These are phyloP conservation scores for Venturia aucupariae DNA, from an alignment of 2,329 filamentous ascomycete species.

Conservation along the genomic window DNA sequence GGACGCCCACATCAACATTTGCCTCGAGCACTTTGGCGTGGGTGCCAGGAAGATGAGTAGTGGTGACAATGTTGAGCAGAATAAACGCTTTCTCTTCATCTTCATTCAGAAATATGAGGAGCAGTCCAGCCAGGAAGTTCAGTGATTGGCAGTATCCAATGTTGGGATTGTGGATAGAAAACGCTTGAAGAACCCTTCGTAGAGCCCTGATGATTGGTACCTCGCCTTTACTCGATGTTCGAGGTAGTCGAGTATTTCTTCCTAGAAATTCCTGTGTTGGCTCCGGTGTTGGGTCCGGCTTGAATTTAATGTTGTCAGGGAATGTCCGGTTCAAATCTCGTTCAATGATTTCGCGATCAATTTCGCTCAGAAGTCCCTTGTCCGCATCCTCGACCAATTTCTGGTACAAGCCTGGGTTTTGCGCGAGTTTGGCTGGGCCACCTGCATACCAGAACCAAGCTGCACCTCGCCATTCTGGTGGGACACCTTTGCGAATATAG, in stretches of 20 bases:
- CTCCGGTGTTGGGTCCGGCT: conserved; percentile 43
- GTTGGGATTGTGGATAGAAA: conserved; percentile 79
- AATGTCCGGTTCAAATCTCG: conserved; percentile 90
- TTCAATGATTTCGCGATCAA: conserved; percentile 85
- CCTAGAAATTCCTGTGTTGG: conserved; percentile 14
- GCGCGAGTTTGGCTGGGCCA: conserved; percentile 67
- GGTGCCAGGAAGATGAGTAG: conserved; percentile 78
- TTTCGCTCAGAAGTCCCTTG: conserved; percentile 50
- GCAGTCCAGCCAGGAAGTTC: conserved; percentile 84
- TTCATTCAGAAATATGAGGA: conserved; percentile 72
- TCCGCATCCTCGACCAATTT: conserved; percentile 49
- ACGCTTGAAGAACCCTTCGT: conserved; percentile 78
- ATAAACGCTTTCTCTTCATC: conserved; percentile 82
- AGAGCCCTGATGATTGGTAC: conserved; percentile 54
- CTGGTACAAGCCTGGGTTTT: conserved; percentile 69
- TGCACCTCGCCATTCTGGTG: conserved; percentile 85
- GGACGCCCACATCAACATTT: conserved; percentile 86
- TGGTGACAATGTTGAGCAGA: conserved; percentile 86
- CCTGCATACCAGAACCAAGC: conserved; percentile 97
- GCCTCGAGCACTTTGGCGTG: conserved; percentile 86
- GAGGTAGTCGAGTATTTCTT: conserved; percentile 18
- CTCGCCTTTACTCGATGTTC: conserved; percentile 3
- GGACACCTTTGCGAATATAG: conserved; percentile 87
- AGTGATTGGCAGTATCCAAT: conserved; percentile 95
- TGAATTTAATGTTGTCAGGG: conserved; percentile 87